Base-by-base conservation (phyloP, 2,329 filamentous ascomycete species). In the Pseudogymnoascus sp. region DNA sequence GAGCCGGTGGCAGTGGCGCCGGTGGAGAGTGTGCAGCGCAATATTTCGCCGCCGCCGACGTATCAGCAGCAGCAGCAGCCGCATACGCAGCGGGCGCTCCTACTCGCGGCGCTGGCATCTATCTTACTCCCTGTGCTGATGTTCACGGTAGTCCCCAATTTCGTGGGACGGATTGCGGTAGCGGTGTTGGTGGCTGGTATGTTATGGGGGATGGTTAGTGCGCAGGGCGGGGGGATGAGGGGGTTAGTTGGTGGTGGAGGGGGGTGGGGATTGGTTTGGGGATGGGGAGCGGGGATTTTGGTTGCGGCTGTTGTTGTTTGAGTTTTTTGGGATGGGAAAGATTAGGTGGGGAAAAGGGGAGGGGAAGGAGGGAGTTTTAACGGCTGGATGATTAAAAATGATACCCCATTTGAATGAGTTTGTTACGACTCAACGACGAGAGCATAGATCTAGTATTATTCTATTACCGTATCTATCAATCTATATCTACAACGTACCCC, bases 81-180 rank as follows among this genome's bases (percentile, higher is more conserved):
- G 4, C 23, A 39, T 12, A 33, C 19, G 5, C 61, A 60, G 14
- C 28, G 61, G 4, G 35, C 63, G 69, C 5, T 66, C 67, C 4
- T 69, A 2, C 64, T 72, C 2, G 66, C 66, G 4, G 65, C 63
- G 2, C 63, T 79, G 3, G 79, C 81, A 6, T 68, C 78, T 19
- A 75, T 88, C 1, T 72, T 87, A 5, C 73, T 84, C 0, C 85
- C 86, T 0, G 75, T 87, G 1, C 68, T 87, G 7, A 79, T 82
- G 0, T 88, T 88, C 68, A 72, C 78, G 4, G 76, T 85, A 22
- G 81, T 88, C 19, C 77, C 80, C 0, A 79, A 80, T 5, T 84
- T 86, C 64, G 69, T 80, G 0, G 82, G 80, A 1, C 78, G 84
- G n/a, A 77, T 87, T 66, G 79, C 80, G 0, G 79, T 88, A 2